A percentile compares a stretch with the other conserved stretches of the same genome.
These are phyloP conservation scores for Rosa lucieae DNA, from an alignment of 306 rosid species.

Conservation along the genomic window DNA sequence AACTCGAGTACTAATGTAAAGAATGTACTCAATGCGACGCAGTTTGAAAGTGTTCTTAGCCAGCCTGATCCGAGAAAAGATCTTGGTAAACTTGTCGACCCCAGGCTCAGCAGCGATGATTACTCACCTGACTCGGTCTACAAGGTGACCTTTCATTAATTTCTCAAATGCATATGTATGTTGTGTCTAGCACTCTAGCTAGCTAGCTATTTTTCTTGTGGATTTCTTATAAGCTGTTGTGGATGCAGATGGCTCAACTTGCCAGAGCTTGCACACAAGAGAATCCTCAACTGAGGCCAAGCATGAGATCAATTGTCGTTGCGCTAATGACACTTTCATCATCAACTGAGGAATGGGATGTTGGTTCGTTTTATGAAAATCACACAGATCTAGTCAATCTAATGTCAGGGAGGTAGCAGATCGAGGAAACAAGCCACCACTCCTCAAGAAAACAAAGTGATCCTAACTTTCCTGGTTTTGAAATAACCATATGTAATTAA, in stretches of 20 bases:
- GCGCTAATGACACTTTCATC: constrained; percentile 71
- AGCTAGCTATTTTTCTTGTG: not conserved
- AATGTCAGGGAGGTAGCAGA: constrained; percentile 50
- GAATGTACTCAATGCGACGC: constrained; percentile 26
- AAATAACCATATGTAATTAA: constrained; percentile 7
- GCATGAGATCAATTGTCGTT: constrained; percentile 77
- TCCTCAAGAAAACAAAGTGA: not conserved
- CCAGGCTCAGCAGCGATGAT: constrained; percentile 44
- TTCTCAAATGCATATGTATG: not conserved
- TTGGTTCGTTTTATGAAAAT: constrained; percentile 58
- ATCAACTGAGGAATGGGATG: constrained; percentile 68
- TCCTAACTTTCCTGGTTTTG: constrained; percentile 8
- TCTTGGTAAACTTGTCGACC: constrained; percentile 51
- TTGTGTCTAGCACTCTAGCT: not conserved
- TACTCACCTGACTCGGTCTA: constrained; percentile 51
- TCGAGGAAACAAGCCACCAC: not conserved
- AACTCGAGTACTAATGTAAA: not conserved
- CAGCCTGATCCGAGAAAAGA: constrained; percentile 49
- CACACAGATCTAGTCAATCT: constrained; percentile 45
- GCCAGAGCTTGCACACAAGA: constrained; percentile 77
- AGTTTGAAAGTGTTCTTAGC: constrained; percentile 62
- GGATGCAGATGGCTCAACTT: constrained; percentile 58
- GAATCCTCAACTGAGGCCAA: constrained; percentile 77
- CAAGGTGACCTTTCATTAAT: constrained; percentile 41
- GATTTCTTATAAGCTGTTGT: not conserved